Conservation (phyloP, 129 eudicot genomes). For the Silybum marianum region DNA sequence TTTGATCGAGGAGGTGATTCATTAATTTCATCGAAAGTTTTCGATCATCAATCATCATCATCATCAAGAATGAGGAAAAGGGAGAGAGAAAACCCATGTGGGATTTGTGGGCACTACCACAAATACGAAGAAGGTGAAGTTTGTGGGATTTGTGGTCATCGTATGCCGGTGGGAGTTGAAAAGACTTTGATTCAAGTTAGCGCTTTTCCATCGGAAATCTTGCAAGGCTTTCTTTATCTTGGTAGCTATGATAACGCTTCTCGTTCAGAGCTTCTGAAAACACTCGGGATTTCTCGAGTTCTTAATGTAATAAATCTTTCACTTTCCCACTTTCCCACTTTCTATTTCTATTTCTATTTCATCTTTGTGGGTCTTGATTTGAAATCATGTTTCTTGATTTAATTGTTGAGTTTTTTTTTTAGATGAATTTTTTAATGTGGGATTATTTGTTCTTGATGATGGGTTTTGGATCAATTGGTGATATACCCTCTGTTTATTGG, state of each 20-base stretch:
- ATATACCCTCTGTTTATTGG: neutral
- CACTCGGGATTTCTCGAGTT: constrained; percentile 83
- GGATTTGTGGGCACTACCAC: constrained; percentile 96
- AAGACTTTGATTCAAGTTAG: constrained; percentile 48
- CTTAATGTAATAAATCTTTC: constrained; percentile 62
- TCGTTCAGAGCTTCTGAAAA: constrained; percentile 84
- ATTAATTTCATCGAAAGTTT: neutral
- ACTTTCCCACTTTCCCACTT: neutral
- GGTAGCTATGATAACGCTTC: constrained; percentile 98
- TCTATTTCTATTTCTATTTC: neutral
- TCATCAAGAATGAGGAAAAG: constrained; percentile 82
- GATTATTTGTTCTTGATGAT: neutral
- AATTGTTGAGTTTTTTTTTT: neutral
- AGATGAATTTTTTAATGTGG: neutral
- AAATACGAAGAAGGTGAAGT: constrained; percentile 95
- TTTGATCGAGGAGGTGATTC: constrained; percentile 8
- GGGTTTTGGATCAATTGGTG: constrained; percentile 1
- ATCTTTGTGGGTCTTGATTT: neutral
- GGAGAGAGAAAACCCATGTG: constrained; percentile 95
- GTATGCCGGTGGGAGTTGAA: constrained; percentile 63
- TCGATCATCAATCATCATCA: neutral
- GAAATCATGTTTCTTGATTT: neutral
- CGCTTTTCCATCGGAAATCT: constrained; percentile 89
- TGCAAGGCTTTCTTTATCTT: constrained; percentile 74
- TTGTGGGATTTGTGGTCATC: constrained; percentile 94